phyloP scores from a whole-genome alignment of 179 eudicot species.

The Beta corolliflora region DNA sequence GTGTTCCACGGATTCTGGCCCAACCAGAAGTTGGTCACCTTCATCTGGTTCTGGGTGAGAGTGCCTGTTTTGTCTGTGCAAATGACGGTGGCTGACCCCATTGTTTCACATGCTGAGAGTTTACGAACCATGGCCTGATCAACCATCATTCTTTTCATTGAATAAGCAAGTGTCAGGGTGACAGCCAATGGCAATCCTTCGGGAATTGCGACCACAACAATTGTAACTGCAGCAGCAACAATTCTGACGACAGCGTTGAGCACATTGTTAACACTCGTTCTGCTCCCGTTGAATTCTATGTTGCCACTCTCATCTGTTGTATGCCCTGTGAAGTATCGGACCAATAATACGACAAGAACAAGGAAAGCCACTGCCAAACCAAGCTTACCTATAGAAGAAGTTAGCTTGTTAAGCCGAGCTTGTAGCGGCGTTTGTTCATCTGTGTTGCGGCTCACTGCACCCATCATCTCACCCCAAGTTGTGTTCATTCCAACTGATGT shows the following conservation, averaged over 20 bases:
- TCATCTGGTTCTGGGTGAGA: slow-evolving; percentile 37
- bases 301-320: slow-evolving; percentile 32
- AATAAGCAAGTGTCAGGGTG: slow-evolving; percentile 39
- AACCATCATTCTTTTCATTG: slow-evolving; percentile 43
- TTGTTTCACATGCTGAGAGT: slow-evolving; percentile 43
- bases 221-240: slow-evolving; percentile 39
- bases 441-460: slow-evolving; percentile 27
- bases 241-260: slow-evolving; percentile 32
- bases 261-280: slow-evolving; percentile 26
- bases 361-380: slow-evolving; percentile 36
- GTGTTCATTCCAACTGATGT: slow-evolving; percentile 39
- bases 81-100: slow-evolving; percentile 42
- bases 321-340: slow-evolving; percentile 40
- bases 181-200: slow-evolving; percentile 41
- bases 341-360: slow-evolving; percentile 35
- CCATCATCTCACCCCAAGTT: slow-evolving; percentile 46
- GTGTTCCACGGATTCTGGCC: slow-evolving; percentile 16
- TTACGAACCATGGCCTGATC: slow-evolving; percentile 43
- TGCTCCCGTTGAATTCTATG: slow-evolving; percentile 29
- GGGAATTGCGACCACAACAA: slow-evolving; percentile 42
- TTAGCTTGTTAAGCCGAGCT: slow-evolving; percentile 36
- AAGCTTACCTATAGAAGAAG: slow-evolving; percentile 38
- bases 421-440: slow-evolving; percentile 38
- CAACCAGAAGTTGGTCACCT: slow-evolving; percentile 36
- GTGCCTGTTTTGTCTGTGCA: slow-evolving; percentile 45